Evolutionary conservation across 192 early-diverging fungal genomes (phyloP).

Genomic region (Coemansia sp.): DNA sequence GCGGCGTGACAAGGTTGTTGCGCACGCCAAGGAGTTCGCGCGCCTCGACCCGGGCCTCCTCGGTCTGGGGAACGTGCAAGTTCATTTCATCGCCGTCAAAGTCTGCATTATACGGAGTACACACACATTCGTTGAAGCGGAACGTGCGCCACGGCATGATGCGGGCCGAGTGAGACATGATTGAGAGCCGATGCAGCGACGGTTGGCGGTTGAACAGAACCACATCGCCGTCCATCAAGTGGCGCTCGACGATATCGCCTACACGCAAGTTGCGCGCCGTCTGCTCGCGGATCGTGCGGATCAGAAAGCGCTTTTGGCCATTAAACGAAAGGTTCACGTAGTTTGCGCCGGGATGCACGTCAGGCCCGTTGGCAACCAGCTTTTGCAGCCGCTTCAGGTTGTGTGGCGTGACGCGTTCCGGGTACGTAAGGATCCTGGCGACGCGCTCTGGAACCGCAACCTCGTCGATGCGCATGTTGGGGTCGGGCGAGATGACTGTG

Average conservation of each 20-base stretch:
- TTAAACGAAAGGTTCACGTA: conserved; percentile 66
- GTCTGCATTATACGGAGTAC: conserved; percentile 99
- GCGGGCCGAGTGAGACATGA: conserved; percentile 93
- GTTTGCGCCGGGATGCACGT: conserved; percentile 92
- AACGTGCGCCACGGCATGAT: conserved; percentile 97
- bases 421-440: conserved; percentile 92
- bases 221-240: conserved; percentile 90
- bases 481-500: conserved; percentile 99
- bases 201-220: conserved; percentile 99
- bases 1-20: conserved; percentile 96
- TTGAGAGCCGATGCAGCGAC: conserved; percentile 93
- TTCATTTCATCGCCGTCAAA: conserved; percentile 99
- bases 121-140: conserved; percentile 99
- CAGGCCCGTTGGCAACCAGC: conserved; percentile 81
- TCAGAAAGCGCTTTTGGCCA: conserved; percentile 67
- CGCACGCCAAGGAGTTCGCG: conserved; percentile 95
- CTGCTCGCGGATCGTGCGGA: conserved; percentile 70
- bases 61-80: conserved; percentile 98
- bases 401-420: conserved; percentile 88
- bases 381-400: conserved; percentile 82
- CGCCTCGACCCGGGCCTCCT: conserved; percentile 96
- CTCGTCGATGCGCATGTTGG: conserved; percentile 97
- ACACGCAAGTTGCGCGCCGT: conserved; percentile 74
- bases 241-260: conserved; percentile 96
- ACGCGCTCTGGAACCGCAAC: conserved; percentile 91